Percentiles rank a stretch among this genome's conserved stretches.
These are phyloP conservation scores for Auricularia cornea DNA, from an alignment of 768 basidiomycete species.

Conservation along the genomic window DNA sequence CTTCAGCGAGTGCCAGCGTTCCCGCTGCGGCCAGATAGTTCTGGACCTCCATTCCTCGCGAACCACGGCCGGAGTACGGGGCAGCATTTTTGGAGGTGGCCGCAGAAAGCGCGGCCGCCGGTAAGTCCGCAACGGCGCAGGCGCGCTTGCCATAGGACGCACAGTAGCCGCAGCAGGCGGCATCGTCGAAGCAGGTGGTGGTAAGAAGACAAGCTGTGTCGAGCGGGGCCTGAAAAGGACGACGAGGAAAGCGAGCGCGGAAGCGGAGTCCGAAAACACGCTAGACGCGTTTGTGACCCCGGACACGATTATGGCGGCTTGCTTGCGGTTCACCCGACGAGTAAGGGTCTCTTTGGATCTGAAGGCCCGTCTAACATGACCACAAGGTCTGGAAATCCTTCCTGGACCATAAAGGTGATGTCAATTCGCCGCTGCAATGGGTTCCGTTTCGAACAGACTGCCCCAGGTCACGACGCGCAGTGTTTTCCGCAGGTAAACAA, in stretches of 20 bases:
- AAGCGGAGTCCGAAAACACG: background rate
- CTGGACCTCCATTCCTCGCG: constrained; percentile 1
- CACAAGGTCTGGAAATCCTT: constrained; percentile 76
- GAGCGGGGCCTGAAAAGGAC: background rate
- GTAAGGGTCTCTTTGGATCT: constrained; percentile 25
- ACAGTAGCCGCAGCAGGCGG: background rate
- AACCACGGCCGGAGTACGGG: background rate
- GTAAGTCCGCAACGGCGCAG: background rate
- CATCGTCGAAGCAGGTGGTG: background rate
- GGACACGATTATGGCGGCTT: constrained; percentile 45
- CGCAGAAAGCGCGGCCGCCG: background rate
- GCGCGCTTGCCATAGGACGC: background rate
- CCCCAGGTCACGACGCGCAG: constrained; percentile 64
- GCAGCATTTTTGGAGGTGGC: background rate
- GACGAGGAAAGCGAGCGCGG: background rate
- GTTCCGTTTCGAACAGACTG: background rate
- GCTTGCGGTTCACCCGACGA: constrained; percentile 59
- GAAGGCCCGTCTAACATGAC: constrained; percentile 4
- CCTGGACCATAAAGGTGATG: constrained; percentile 57
- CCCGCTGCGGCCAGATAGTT: background rate
- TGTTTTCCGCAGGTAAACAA: constrained; percentile 77
- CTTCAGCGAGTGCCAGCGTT: constrained; percentile 15
- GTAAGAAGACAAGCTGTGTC: background rate
- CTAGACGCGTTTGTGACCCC: background rate
- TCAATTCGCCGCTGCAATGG: background rate